Conservation (phyloP, 352 stramenopile species). For the Pythium aristosporum region DNA sequence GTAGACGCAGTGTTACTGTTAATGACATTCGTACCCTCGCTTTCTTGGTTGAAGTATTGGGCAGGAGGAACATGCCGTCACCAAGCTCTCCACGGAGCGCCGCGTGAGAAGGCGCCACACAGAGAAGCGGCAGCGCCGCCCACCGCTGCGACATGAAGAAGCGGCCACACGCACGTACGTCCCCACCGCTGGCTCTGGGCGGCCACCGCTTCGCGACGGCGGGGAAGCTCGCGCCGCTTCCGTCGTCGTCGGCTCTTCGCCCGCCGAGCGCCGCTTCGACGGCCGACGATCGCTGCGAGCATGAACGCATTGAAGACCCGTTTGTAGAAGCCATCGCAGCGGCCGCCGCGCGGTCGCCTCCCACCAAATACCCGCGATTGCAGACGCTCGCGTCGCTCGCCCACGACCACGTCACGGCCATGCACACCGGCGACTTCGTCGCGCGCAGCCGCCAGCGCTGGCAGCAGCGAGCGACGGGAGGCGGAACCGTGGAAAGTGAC, state of each 20-base stretch:
- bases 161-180: neutral
- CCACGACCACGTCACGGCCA: constrained; percentile 32
- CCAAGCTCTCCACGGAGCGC: neutral
- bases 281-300: constrained; percentile 12
- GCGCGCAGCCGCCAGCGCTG: constrained; percentile 43
- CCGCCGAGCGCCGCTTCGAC: neutral
- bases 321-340: neutral
- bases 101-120: neutral
- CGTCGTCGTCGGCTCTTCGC: neutral
- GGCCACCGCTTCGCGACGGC: neutral
- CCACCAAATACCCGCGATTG: constrained; percentile 30
- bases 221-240: constrained; percentile 9
- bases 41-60: neutral
- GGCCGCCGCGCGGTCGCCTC: constrained; percentile 3
- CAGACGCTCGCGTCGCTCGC: constrained; percentile 49
- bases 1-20: neutral
- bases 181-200: neutral
- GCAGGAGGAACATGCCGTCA: neutral
- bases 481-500: constrained; percentile 19
- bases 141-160: constrained; percentile 5
- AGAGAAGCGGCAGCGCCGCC: neutral
- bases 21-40: neutral
- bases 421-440: constrained; percentile 49
- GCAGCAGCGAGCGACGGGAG: neutral
- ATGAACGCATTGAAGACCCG: neutral